Conservation (phyloP, 2,329 filamentous ascomycete genomes). For the Bipolaris victoriae region DNA sequence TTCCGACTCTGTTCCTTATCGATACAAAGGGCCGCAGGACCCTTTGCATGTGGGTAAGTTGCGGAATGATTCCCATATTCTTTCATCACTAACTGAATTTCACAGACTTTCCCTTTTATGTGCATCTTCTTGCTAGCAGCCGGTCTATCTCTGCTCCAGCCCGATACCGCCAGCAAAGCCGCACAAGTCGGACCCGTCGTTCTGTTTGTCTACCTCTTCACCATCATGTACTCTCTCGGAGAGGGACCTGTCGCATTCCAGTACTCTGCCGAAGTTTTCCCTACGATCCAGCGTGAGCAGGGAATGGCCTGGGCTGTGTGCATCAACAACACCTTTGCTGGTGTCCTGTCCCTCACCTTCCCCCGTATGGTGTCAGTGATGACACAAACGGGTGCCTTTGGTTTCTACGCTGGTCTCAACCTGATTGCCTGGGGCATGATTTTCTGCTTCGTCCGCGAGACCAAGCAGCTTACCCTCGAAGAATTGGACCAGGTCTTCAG, state of each 20-base stretch:
- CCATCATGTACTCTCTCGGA: slow-evolving; percentile 45
- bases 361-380: slow-evolving; percentile 49
- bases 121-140: slow-evolving; percentile 46
- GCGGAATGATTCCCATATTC: background rate
- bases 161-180: slow-evolving; percentile 20
- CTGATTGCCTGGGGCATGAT: slow-evolving; percentile 50
- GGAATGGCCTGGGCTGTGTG: slow-evolving; percentile 51
- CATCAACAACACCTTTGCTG: slow-evolving; percentile 54
- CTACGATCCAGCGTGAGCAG: slow-evolving; percentile 49
- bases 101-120: slow-evolving; percentile 45
- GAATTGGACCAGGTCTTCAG: slow-evolving; percentile 47
- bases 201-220: slow-evolving; percentile 29
- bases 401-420: slow-evolving; percentile 52
- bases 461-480: slow-evolving; percentile 49
- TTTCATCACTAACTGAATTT: background rate
- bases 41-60: slow-evolving; percentile 30
- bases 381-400: slow-evolving; percentile 48
- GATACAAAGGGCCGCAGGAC: slow-evolving; percentile 48
- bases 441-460: slow-evolving; percentile 50
- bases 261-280: slow-evolving; percentile 49
- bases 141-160: slow-evolving; percentile 45
- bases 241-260: slow-evolving; percentile 60
- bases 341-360: slow-evolving; percentile 48
- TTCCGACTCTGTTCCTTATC: slow-evolving; percentile 48
- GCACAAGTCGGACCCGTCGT: slow-evolving; percentile 44